Base-by-base conservation (phyloP, 2,329 filamentous ascomycete species). In the Coniella vitis region DNA sequence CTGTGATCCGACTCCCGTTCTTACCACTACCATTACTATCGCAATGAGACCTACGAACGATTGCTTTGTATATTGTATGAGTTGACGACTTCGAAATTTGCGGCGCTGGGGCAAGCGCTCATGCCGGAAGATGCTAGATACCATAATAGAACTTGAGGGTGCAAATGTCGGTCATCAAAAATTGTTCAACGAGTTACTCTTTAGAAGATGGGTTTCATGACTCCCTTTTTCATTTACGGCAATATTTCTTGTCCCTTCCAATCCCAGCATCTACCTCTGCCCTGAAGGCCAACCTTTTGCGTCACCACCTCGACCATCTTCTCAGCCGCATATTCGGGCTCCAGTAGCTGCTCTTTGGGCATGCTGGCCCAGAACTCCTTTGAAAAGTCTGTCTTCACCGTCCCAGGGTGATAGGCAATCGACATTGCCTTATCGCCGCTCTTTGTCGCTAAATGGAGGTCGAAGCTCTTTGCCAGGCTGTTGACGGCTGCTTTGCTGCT, bases 371-470 rank as follows among this genome's bases (percentile, higher is more conserved):
- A 91, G 61, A 87, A 93, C 38, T 81, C 81, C 58, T 72, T 75
- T 54, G 82, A 88, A 53, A 94, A 67, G 9, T 76, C 82, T 44
- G 87, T 93, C 69, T 76, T 82, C 42, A 93, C 87, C 1, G 87
- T 93, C 3, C 88, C 87, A 1, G 88, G 88, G 65, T 93, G 88
- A 60, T 93, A 74, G 9, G 76, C 77, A 10, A 94, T 68, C 1
- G 81, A 80, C 55, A 89, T 71, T 0, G 84, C 86, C 45, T 78
- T 80, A 1, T 77, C 75, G 0, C 74, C 80, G 51, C 76, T 74
- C 37, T 74, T 71, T 4, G 74, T 69, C 32, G 65, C 65, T 29
- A 93, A 66, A 60, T 82, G 77, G 22, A 85, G 73, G 62, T 93
- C 87, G 53, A 89, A 81, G 7, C 78, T 84, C 66, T 83, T 86